phyloP scores from a whole-genome alignment of 345 rosid genomes.

The Nasturtium officinale region DNA sequence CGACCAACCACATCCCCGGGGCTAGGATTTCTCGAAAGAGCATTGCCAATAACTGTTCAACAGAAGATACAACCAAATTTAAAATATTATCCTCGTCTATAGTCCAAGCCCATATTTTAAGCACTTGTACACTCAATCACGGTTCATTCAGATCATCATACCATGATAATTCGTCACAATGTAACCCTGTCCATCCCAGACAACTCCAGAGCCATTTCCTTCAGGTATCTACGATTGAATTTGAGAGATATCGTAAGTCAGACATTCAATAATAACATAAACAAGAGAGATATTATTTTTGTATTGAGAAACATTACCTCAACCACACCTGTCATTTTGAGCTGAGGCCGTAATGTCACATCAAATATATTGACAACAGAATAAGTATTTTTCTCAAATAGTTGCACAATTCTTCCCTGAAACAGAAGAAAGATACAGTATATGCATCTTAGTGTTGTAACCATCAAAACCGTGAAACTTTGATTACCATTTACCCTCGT shows the following conservation, averaged over 20 bases:
- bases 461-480: constrained; percentile 4
- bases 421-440: not conserved
- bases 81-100: not conserved
- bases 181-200: constrained; percentile 88
- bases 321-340: constrained; percentile 82
- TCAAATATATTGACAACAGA: constrained; percentile 95
- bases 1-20: constrained; percentile 87
- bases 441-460: not conserved
- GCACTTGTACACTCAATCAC: not conserved
- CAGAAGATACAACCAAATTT: constrained; percentile 13
- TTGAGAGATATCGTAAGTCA: not conserved
- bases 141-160: constrained; percentile 42
- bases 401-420: constrained; percentile 83
- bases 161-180: constrained; percentile 96
- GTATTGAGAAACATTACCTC: constrained; percentile 58
- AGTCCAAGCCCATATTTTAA: not conserved
- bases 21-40: constrained; percentile 82
- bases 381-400: constrained; percentile 85
- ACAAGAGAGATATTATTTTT: not conserved
- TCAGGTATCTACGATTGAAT: constrained; percentile 69
- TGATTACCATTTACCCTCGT: constrained; percentile 1
- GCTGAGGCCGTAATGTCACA: constrained; percentile 88
- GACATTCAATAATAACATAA: not conserved
- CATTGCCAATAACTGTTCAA: constrained; percentile 78
- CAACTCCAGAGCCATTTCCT: constrained; percentile 99